Conservation (phyloP, 2,329 filamentous ascomycete genomes). For the Cladosporium velox region DNA sequence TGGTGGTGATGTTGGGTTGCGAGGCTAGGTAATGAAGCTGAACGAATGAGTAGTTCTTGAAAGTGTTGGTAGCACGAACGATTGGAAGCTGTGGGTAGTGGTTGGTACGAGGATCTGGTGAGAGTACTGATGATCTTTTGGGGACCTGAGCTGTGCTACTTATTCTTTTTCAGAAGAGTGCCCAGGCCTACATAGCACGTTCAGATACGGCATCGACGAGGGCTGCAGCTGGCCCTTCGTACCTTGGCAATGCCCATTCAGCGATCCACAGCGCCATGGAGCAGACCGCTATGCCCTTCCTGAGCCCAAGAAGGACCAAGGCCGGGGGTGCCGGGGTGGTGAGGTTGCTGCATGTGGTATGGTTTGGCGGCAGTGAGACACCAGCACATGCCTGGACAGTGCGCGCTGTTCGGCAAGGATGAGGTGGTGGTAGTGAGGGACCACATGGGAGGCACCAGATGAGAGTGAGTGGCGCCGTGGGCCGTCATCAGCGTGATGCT, state of each 20-base stretch:
- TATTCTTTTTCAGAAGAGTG: slow-evolving; percentile 14
- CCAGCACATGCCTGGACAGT: slow-evolving; percentile 29
- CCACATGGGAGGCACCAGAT: not conserved
- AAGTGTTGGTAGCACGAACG: slow-evolving; percentile 3
- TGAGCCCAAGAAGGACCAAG: not conserved
- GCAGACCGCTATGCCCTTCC: slow-evolving; percentile 4
- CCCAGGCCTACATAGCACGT: slow-evolving; percentile 2
- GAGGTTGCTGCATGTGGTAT: slow-evolving; percentile 20
- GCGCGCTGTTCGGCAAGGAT: slow-evolving; percentile 6
- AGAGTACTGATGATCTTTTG: not conserved
- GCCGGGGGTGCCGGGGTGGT: slow-evolving; percentile 8
- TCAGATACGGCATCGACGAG: slow-evolving; percentile 11
- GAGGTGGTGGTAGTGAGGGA: not conserved
- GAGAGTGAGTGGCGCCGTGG: not conserved
- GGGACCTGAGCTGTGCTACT: slow-evolving; percentile 13
- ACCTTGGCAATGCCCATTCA: slow-evolving; percentile 17
- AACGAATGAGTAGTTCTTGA: not conserved
- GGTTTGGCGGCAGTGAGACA: slow-evolving; percentile 25
- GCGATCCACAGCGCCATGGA: slow-evolving; percentile 15
- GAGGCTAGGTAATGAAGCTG: slow-evolving; percentile 5
- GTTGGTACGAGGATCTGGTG: slow-evolving; percentile 5
- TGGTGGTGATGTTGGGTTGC: not conserved
- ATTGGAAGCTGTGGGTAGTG: not conserved
- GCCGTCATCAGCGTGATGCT: slow-evolving; percentile 12
- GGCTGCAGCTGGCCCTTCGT: not conserved